Conservation (phyloP, 78 protist genomes). For the Thecamonas trahens region DNA sequence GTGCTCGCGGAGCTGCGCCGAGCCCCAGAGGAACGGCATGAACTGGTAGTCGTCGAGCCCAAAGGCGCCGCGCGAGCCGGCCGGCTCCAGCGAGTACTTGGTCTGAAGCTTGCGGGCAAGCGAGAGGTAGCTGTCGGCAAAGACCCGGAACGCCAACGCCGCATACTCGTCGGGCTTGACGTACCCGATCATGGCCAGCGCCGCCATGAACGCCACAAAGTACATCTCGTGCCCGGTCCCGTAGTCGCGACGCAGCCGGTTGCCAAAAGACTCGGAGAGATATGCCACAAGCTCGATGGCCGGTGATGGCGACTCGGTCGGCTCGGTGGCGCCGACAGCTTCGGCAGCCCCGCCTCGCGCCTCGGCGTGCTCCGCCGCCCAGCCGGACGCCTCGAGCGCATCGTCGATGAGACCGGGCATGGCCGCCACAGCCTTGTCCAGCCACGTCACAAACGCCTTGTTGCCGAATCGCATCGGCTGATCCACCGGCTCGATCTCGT, state of each 20-base stretch:
- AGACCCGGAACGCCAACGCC: neutral
- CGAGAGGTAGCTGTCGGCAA: constrained; percentile 46
- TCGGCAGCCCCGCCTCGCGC: neutral
- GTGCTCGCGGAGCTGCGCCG: constrained; percentile 69
- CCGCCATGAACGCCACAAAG: constrained; percentile 35
- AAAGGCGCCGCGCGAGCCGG: constrained; percentile 97
- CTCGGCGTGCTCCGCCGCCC: too few species aligned
- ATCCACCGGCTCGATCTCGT: constrained; percentile 53
- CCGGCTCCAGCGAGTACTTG: constrained; percentile 89
- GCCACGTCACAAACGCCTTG: constrained; percentile 56
- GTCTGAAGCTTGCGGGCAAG: constrained; percentile 60
- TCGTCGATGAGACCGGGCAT: neutral
- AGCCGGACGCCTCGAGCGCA: neutral
- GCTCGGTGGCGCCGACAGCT: constrained; percentile 1
- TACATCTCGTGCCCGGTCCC: constrained; percentile 96
- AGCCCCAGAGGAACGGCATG: constrained; percentile 88
- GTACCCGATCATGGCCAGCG: neutral
- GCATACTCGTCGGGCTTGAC: neutral
- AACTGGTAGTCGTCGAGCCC: constrained; percentile 94
- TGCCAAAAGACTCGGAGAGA: constrained; percentile 71
- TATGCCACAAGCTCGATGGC: constrained; percentile 71
- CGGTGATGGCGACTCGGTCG: constrained; percentile 9
- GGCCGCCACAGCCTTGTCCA: neutral
- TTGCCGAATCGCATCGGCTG: constrained; percentile 76
- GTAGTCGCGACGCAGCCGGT: constrained; percentile 87